phyloP scores from a whole-genome alignment of 768 basidiomycete genomes.

The Gymnopilus junonius region DNA sequence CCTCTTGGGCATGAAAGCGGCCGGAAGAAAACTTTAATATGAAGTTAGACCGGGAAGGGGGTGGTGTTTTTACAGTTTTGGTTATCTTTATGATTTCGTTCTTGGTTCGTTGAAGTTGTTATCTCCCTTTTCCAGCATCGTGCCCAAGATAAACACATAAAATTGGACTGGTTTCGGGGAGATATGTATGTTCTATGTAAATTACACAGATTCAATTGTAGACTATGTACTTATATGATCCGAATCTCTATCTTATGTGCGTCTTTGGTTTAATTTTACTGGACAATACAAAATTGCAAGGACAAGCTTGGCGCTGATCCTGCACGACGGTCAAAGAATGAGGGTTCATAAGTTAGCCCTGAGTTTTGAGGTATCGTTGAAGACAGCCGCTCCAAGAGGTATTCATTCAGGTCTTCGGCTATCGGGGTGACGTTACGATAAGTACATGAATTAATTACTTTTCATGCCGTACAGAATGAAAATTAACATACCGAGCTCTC shows the following conservation, averaged over 20 bases:
- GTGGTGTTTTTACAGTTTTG: background rate
- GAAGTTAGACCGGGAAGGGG: background rate
- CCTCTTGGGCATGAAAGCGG: constrained; percentile 32
- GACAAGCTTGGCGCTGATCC: too few species aligned
- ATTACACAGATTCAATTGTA: background rate
- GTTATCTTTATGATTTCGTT: background rate
- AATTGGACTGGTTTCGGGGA: background rate
- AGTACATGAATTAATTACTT: background rate
- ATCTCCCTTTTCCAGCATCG: background rate
- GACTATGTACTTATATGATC: background rate
- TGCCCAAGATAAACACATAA: background rate
- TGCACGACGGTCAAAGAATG: background rate
- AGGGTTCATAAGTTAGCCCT: constrained; percentile 3
- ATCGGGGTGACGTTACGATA: background rate
- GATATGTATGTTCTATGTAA: background rate
- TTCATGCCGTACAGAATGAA: background rate
- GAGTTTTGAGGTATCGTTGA: background rate
- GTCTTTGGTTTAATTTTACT: background rate
- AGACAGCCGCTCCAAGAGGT: constrained; percentile 14
- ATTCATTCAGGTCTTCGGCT: constrained; percentile 19
- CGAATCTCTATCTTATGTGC: background rate
- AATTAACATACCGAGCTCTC: constrained; percentile 6
- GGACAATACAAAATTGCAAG: too few species aligned
- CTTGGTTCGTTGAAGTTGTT: background rate
- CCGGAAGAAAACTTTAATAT: constrained; percentile 2